A percentile compares a stretch with the other conserved stretches of the same genome.
Evolutionary conservation across 2,329 filamentous ascomycete species (phyloP).

Genomic region (Colletotrichum tofieldiae): DNA sequence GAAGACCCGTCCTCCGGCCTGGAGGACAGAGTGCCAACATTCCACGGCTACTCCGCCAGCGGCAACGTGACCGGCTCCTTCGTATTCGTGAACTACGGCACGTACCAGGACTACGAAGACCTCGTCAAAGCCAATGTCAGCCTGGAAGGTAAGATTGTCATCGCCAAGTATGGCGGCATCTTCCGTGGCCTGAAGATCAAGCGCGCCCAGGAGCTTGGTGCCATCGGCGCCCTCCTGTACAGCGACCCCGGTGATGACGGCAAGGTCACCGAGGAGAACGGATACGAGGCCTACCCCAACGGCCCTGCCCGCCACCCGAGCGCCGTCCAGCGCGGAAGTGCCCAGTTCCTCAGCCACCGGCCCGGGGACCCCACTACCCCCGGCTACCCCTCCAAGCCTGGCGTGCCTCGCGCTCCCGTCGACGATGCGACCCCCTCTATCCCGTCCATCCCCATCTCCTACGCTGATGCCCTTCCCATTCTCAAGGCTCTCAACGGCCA

Average conservation of each 20-base stretch:
- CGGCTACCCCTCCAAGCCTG: conserved; percentile 93
- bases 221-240: conserved; percentile 89
- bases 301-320: conserved; percentile 91
- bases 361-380: conserved; percentile 88
- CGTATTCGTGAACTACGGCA: conserved; percentile 94
- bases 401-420: conserved; percentile 81
- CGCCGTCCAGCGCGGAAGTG: conserved; percentile 91
- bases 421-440: conserved; percentile 84
- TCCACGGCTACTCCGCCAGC: conserved; percentile 94
- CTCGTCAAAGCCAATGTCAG: conserved; percentile 81
- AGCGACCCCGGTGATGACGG: conserved; percentile 93
- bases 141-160: conserved; percentile 87
- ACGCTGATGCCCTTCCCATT: conserved; percentile 86
- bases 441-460: conserved; percentile 93
- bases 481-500: conserved; percentile 93
- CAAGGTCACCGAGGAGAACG: conserved; percentile 84
- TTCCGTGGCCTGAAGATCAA: conserved; percentile 95
- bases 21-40: conserved; percentile 84
- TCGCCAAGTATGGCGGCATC: conserved; percentile 87
- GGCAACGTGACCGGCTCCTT: conserved; percentile 92
- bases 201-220: conserved; percentile 90
- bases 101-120: conserved; percentile 88
- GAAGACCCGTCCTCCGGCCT: conserved; percentile 86
- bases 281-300: conserved; percentile 83
- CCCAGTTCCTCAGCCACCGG: conserved; percentile 81